Base-by-base conservation (phyloP, 148 eudicot genomes). In the Gaultheria prostrata region DNA sequence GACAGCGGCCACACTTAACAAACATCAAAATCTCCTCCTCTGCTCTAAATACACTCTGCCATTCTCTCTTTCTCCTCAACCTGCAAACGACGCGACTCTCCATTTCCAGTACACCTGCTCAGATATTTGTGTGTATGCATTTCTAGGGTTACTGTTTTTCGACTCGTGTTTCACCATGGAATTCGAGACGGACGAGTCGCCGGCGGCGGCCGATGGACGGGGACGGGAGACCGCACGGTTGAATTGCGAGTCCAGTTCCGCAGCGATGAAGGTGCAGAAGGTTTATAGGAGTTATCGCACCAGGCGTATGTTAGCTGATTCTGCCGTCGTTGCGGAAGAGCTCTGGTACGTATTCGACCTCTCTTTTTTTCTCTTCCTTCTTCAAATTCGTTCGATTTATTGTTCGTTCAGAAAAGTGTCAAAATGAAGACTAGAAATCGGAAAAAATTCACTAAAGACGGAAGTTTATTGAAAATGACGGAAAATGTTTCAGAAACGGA, bases 101-200 rank as follows among this genome's bases (percentile, higher is more conserved):
- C 8, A 6, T 1, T 0, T 53, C 24, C 26, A 21, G 18, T 2
- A 54, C 21, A 8, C 13, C 53, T 50, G 53, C 53, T 50, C 53
- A 9, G 9, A 50, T 49, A 11, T 49, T 0, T 50, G 0, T 1
- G 15, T 26, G 3, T 11, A 4, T 30, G 72, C 72, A 6, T 67
- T 30, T 30, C 72, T 67, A 67, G 35, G 15, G 0, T 3, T n/a
- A 54, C 13, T 28, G 1, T 67, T 28, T 28, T 26, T 28, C 17
- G 39, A 13, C 13, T 49, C 21, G 35, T 14, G 35, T 63, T 63
- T 63, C 8, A 12, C 50, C 82, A 87, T 88, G 90, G 88, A 82
- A 85, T 87, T 90, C 57, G 82, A 88, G 76, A 85, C 92, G 53
- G 53, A 11, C 53, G 53, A 50, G 53, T 50, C 53, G 53, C 53